A percentile compares a stretch with the other conserved stretches of the same genome.
These are phyloP conservation scores for Fusarium sp. DNA, from an alignment of 2,329 filamentous ascomycete species.

Conservation along the genomic window DNA sequence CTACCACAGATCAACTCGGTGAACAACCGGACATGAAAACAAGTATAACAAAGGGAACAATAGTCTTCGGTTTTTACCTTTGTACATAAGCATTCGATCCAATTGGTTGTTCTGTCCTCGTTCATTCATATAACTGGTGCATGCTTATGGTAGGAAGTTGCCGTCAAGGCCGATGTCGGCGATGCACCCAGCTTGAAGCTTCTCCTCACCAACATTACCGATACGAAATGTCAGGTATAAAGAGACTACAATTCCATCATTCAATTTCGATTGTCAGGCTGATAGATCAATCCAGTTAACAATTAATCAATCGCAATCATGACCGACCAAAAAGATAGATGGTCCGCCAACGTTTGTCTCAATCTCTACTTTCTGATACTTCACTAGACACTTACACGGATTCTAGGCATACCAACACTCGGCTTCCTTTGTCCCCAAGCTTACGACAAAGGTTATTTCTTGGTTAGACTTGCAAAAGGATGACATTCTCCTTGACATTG, in stretches of 20 bases:
- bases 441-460: constrained; percentile 67
- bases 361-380: neutral
- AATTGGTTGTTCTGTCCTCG: neutral
- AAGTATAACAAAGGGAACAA: neutral
- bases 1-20: neutral
- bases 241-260: neutral
- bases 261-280: neutral
- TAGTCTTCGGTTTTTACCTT: neutral
- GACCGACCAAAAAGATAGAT: constrained; percentile 45
- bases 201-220: constrained; percentile 27
- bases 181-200: constrained; percentile 12
- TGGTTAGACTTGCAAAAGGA: constrained; percentile 69
- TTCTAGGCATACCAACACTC: constrained; percentile 68
- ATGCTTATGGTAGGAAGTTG: neutral
- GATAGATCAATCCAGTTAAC: neutral
- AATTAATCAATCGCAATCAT: constrained; percentile 15
- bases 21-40: neutral
- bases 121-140: neutral
- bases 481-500: constrained; percentile 71
- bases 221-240: constrained; percentile 30
- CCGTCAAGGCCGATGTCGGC: constrained; percentile 45
- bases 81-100: neutral
- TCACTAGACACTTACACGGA: constrained; percentile 33
- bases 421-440: constrained; percentile 72
- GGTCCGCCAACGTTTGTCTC: constrained; percentile 45